Evolutionary conservation across 2,329 filamentous ascomycete genomes (phyloP).

Genomic region (Fusarium siculi): DNA sequence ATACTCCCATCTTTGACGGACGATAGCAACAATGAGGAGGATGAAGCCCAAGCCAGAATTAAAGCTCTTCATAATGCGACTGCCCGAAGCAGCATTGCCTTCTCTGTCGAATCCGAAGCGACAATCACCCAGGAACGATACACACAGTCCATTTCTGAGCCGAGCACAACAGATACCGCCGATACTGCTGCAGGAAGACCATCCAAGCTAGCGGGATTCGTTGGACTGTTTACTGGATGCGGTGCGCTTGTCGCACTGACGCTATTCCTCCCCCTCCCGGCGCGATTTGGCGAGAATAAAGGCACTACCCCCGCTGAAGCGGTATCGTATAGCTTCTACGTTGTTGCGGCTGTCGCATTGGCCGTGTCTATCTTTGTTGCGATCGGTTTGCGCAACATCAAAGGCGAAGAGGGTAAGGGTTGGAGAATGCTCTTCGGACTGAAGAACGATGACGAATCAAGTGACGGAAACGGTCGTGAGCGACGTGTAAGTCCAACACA

Average conservation of each 20-base stretch:
- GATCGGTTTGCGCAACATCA: conserved; percentile 75
- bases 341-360: conserved; percentile 79
- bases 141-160: conserved; percentile 50
- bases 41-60: conserved; percentile 41
- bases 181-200: conserved; percentile 55
- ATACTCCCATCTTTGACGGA: conserved; percentile 80
- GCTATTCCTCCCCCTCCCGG: conserved; percentile 88
- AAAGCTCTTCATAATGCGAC: conserved; percentile 51
- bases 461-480: conserved; percentile 26
- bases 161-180: conserved; percentile 37
- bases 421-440: conserved; percentile 68
- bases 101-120: conserved; percentile 77
- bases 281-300: conserved; percentile 75
- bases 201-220: conserved; percentile 80
- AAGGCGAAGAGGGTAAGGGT: conserved; percentile 82
- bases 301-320: conserved; percentile 80
- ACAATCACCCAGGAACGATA: conserved; percentile 78
- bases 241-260: conserved; percentile 86
- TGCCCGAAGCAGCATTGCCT: conserved; percentile 67
- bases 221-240: conserved; percentile 91
- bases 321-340: conserved; percentile 86
- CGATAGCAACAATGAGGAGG: conserved; percentile 51
- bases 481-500: conserved; percentile 43
- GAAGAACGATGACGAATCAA: conserved; percentile 41
- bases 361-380: conserved; percentile 79